These are phyloP conservation scores for Trichoderma atroviride DNA, from an alignment of 2,329 filamentous ascomycete species.

Conservation along the genomic window DNA sequence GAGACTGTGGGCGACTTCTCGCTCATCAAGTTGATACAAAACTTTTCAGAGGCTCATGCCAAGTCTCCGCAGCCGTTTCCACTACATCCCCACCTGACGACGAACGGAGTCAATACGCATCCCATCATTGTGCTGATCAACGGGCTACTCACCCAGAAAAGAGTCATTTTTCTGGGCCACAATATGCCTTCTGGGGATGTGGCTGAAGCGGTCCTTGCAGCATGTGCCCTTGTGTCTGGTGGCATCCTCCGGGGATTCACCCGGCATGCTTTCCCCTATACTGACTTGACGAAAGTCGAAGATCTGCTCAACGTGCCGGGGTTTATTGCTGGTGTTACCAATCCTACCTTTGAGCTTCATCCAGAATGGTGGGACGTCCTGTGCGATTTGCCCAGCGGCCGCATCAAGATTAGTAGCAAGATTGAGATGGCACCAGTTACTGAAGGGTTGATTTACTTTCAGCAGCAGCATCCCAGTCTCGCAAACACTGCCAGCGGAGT, in stretches of 20 bases:
- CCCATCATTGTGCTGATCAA: slow-evolving; percentile 95
- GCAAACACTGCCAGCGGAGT: slow-evolving; percentile 52
- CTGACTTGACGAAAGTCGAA: slow-evolving; percentile 95
- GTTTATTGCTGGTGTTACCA: slow-evolving; percentile 97
- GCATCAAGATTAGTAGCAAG: slow-evolving; percentile 90
- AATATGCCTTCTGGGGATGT: slow-evolving; percentile 95
- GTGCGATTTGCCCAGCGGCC: slow-evolving; percentile 87
- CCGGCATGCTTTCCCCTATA: slow-evolving; percentile 95
- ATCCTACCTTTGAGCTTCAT: slow-evolving; percentile 92
- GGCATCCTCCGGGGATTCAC: slow-evolving; percentile 93
- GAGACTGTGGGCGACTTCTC: slow-evolving; percentile 98
- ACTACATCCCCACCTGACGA: slow-evolving; percentile 89
- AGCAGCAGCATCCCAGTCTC: slow-evolving; percentile 70
- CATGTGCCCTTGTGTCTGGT: slow-evolving; percentile 89
- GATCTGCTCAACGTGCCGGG: slow-evolving; percentile 94
- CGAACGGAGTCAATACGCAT: slow-evolving; percentile 85
- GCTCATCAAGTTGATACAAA: slow-evolving; percentile 94
- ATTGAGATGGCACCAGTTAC: slow-evolving; percentile 81
- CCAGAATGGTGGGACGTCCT: slow-evolving; percentile 98
- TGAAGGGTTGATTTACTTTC: slow-evolving; percentile 85
- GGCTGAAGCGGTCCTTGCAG: slow-evolving; percentile 96
- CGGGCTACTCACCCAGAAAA: slow-evolving; percentile 92
- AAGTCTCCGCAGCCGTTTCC: slow-evolving; percentile 82
- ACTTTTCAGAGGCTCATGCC: slow-evolving; percentile 82
- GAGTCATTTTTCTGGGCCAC: slow-evolving; percentile 93